Base-by-base conservation (phyloP, 306 rosid genomes). In the Coriaria nepalensis region DNA sequence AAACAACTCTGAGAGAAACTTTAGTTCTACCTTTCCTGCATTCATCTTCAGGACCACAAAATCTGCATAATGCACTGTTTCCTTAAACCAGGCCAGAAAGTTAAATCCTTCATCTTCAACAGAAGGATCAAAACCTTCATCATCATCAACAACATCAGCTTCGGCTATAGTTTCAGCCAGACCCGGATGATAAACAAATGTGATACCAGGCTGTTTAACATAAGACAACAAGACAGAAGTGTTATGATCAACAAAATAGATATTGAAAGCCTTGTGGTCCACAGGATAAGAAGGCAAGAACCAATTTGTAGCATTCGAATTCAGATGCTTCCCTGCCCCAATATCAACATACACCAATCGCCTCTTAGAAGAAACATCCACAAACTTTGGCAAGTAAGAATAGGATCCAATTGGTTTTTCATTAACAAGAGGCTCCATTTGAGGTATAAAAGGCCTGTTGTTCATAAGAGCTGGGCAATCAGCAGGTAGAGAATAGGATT, bases 31-130 rank as follows among this genome's bases (percentile, higher is more conserved):
- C 12, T 44, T 57, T 14, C 93, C 78, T 42, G 79, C 78, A 59
- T 79, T 76, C 94, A 90, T 84, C 87, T 81, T 84, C 55, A 90
- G 70, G 50, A 90, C 87, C 70, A 81, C 85, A 36, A 81, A 84
- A 56, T 90, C 87, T 0, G 85, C 80, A 63, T 52, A 9, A 49
- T 66, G 52, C 46, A 85, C 81, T 5, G 87, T 84, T 67, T 90
- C 95, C 53, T 69, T 79, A 47, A 90, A 90, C 97, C 97, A 90
- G 9, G 57, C 71, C 10, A 74, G 73, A 45, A 90, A 84, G 68
- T 90, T 75, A 42, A 90, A 90, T 43, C 63, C 81, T 33, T 80
- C 77, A 43, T 69, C 77, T 14, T 72, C 93, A 2, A 77, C 33
- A 38, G 66, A 71, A 2, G 87, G 74, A 43, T 84, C 94, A 43